Conservation (phyloP, 352 stramenopile species). For the Globisporangium middletonii region DNA sequence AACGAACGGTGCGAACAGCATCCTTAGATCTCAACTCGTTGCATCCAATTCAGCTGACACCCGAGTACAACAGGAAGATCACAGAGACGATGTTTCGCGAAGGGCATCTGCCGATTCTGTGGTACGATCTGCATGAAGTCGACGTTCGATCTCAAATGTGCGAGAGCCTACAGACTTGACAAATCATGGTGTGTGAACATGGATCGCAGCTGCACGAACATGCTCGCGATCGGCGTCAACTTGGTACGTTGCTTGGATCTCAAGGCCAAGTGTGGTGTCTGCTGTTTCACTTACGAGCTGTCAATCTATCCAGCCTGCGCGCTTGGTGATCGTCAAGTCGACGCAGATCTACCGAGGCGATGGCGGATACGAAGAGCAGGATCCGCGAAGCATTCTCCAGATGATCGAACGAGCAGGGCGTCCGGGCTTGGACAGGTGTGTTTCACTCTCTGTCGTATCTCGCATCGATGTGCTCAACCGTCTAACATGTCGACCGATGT, state of each 20-base stretch:
- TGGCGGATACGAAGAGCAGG: conserved; percentile 20
- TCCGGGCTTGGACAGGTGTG: conserved; percentile 24
- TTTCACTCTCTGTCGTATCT: neutral
- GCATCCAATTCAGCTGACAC: neutral
- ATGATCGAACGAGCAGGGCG: conserved; percentile 39
- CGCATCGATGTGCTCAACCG: neutral
- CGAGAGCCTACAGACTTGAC: neutral
- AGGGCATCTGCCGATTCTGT: conserved; percentile 23
- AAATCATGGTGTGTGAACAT: neutral
- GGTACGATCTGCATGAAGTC: conserved; percentile 11
- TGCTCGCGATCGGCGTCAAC: conserved; percentile 37
- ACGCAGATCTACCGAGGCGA: conserved; percentile 28
- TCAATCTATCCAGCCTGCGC: conserved; percentile 18
- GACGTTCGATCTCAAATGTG: neutral
- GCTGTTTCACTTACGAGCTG: neutral
- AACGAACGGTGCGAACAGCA: conserved; percentile 18
- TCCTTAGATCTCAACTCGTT: neutral
- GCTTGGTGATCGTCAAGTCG: conserved; percentile 36
- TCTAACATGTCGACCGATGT: too few species aligned
- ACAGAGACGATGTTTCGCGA: conserved; percentile 26
- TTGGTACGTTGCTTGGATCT: conserved; percentile 17
- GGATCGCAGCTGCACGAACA: conserved; percentile 25
- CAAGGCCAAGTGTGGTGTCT: neutral
- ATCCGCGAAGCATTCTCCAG: conserved; percentile 23
- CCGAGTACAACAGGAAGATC: conserved; percentile 11